Base-by-base conservation (phyloP, 495 filamentous ascomycete genomes). In the Tricharina praecox region DNA sequence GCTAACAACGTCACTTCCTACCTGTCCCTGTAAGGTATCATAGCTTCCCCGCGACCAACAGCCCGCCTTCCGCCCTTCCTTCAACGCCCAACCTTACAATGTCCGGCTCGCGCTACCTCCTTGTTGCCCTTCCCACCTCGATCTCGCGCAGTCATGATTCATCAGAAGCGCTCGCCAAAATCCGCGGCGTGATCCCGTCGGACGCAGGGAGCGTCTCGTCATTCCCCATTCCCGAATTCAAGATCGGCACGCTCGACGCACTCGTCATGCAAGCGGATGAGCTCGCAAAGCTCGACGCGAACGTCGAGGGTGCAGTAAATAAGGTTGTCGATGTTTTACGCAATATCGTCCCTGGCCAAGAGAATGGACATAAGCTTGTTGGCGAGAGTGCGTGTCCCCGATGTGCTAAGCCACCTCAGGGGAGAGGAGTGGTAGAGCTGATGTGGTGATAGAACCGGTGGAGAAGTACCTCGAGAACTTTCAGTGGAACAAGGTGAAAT, bases 201-300 rank as follows among this genome's bases (percentile, higher is more conserved):
- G 82, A 94, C 46, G 77, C 82, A 58, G 86, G 82, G 55, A 76
- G 76, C 35, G 77, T 83, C 16, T 68, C 76, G 39, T 77, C 79
- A 5, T 95, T 95, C 58, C 63, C 73, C 10, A 82, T 97, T 50
- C 90, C 90, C 2, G 79, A 82, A 33, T 93, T 97, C 71, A 97
- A 96, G 68, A 93, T 97, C 64, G 90, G 90, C 43, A 93, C 90
- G 1, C 71, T 97, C 40, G 90, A 97, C 65, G 84, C 82, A 34
- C 68, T 97, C n/a, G 85, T 97, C 21, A 83, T 92, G 66, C 88
- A 97, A 61, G 90, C 90, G 30, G 90, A 97, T 61, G 88, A 94
- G 58, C 69, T 97, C 34, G 73, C 79, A 26, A 97, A 96, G 74
- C 76, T 97, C 23, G 80, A 85, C 50, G 56, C 67, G 10, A 71